Evolutionary conservation across 768 basidiomycete species (phyloP).

Genomic region (Mycena amicta): DNA sequence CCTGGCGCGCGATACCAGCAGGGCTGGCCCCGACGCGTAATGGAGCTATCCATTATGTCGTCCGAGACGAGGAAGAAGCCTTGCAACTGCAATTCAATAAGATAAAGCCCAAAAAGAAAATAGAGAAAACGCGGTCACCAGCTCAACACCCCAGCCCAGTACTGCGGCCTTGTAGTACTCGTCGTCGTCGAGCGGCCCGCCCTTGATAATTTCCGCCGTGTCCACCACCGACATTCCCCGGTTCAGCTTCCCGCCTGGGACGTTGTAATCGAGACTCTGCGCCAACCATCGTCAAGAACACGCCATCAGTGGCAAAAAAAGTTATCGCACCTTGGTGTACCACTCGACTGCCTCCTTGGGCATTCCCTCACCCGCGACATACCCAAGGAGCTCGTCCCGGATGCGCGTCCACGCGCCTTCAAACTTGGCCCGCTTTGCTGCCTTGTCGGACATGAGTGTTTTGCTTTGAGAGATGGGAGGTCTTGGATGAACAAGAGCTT

Average conservation of each 20-base stretch:
- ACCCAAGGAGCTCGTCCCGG: conserved; percentile 74
- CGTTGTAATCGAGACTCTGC: conserved; percentile 89
- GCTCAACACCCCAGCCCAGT: conserved; percentile 94
- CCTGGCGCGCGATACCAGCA: conserved; percentile 81
- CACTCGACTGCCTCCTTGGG: conserved; percentile 83
- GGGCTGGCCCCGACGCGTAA: conserved; percentile 91
- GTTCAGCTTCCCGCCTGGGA: conserved; percentile 96
- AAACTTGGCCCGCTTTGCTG: conserved; percentile 57
- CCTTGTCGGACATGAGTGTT: conserved; percentile 30
- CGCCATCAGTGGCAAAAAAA: not conserved
- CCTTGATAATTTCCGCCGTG: conserved; percentile 85
- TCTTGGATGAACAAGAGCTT: not conserved
- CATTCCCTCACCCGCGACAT: conserved; percentile 73
- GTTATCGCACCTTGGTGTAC: conserved; percentile 71
- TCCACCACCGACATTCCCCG: conserved; percentile 96
- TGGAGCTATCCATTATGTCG: conserved; percentile 95
- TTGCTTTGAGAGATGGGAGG: no score
- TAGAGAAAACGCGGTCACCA: conserved; percentile 59
- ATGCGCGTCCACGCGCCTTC: conserved; percentile 71
- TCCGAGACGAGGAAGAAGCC: conserved; percentile 96
- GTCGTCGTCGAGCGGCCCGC: conserved; percentile 66
- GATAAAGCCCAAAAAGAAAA: not conserved
- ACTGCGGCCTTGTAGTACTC: conserved; percentile 90
- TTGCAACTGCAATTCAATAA: conserved; percentile 68
- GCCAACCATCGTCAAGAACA: not conserved